phyloP scores from a whole-genome alignment of 208 protist genomes.

The Leishmania lainsoni region DNA sequence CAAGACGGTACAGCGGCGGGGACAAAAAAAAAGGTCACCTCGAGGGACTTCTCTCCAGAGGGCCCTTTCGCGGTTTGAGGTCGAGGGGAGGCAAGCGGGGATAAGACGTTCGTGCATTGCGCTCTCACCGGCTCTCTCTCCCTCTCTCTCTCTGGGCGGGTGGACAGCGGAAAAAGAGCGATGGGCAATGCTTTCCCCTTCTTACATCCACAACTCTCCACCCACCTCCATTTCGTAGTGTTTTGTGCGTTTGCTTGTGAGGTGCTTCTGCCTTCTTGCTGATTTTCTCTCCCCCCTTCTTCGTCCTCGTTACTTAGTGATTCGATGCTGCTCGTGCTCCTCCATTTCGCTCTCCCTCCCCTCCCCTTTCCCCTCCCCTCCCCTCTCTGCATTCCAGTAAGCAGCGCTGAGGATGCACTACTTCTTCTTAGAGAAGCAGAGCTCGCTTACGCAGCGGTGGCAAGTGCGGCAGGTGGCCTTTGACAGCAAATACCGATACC shows the following conservation, averaged over 20 bases:
- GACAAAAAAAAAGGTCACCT: background rate
- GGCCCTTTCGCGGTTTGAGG: background rate
- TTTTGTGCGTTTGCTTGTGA: background rate
- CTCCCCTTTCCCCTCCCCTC: background rate
- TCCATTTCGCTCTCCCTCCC: background rate
- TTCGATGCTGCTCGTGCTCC: background rate
- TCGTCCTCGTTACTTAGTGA: background rate
- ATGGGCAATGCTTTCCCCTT: background rate
- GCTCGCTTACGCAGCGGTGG: constrained; percentile 40
- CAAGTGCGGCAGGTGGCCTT: constrained; percentile 55
- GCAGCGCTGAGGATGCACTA: constrained; percentile 38
- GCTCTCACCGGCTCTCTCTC: background rate
- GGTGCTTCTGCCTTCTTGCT: background rate
- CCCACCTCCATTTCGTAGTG: background rate
- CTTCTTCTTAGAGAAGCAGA: constrained; percentile 49
- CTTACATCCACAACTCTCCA: background rate
- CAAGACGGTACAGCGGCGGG: background rate
- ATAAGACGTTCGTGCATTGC: background rate
- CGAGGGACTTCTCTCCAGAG: too few species aligned
- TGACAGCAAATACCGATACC: constrained; percentile 48
- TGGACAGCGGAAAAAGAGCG: background rate
- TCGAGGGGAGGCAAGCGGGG: background rate
- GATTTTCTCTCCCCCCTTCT: background rate
- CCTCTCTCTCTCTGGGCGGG: too few species aligned
- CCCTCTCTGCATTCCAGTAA: background rate